phyloP scores from a whole-genome alignment of 768 basidiomycete species.

The Favolaschia claudopus region DNA sequence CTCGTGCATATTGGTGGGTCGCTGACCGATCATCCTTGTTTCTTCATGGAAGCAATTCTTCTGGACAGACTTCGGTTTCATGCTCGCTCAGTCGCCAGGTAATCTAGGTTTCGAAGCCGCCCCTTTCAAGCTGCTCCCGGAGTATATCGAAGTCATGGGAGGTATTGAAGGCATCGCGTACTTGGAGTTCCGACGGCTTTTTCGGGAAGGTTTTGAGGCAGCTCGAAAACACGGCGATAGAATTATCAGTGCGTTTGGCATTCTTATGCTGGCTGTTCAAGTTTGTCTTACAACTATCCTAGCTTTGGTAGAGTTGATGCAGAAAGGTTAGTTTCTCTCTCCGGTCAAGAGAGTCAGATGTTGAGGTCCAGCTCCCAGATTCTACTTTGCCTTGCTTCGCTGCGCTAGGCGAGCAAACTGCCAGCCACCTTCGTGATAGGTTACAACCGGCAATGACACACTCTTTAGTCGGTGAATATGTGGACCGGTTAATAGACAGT shows the following conservation, averaged over 20 bases:
- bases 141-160: constrained; percentile 96
- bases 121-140: constrained; percentile 94
- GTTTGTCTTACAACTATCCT: constrained; percentile 5
- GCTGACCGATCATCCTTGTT: neutral
- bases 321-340: constrained; percentile 69
- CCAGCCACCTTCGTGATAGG: constrained; percentile 86
- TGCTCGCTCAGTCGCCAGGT: constrained; percentile 95
- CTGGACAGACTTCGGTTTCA: constrained; percentile 92
- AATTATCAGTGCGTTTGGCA: constrained; percentile 76
- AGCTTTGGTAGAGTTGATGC: constrained; percentile 94
- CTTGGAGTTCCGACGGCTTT: constrained; percentile 84
- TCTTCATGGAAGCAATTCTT: neutral
- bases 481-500: constrained; percentile 89
- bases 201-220: constrained; percentile 93
- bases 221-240: constrained; percentile 96
- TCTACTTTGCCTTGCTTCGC: constrained; percentile 91
- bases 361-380: constrained; percentile 53
- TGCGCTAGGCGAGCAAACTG: constrained; percentile 90
- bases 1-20: constrained; percentile 79
- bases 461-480: constrained; percentile 81
- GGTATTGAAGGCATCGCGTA: constrained; percentile 81
- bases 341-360: constrained; percentile 1
- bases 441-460: constrained; percentile 94
- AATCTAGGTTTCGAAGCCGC: constrained; percentile 99
- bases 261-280: neutral